phyloP scores from a whole-genome alignment of 371 early-diverging fungal species.

The Encephalitozoon hellem region DNA sequence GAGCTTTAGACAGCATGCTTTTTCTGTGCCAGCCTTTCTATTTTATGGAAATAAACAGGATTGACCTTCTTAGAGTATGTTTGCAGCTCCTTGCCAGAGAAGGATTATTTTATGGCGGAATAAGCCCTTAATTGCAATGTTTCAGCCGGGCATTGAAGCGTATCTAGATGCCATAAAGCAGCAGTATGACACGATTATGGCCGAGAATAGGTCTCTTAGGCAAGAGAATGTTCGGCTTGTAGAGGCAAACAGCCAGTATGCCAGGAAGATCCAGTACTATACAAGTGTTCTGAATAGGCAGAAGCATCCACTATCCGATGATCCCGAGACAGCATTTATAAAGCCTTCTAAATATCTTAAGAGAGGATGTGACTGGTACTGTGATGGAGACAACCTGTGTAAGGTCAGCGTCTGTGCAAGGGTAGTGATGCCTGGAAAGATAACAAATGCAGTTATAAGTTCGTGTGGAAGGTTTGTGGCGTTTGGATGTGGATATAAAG shows the following conservation, averaged over 20 bases:
- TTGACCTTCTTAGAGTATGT: not conserved
- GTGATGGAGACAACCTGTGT: not conserved
- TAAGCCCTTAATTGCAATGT: not conserved
- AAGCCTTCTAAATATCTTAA: not conserved
- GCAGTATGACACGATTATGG: slow-evolving; percentile 14
- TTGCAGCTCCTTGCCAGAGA: not conserved
- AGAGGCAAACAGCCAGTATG: slow-evolving; percentile 1
- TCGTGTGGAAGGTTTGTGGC: not conserved
- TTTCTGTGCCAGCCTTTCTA: not conserved
- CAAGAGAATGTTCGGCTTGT: slow-evolving; percentile 6
- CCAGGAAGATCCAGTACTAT: slow-evolving; percentile 1
- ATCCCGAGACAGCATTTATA: not conserved
- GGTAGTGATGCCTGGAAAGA: not conserved
- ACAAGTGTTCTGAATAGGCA: not conserved
- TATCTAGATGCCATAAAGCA: slow-evolving; percentile 33
- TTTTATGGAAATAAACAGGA: not conserved
- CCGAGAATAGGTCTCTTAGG: slow-evolving; percentile 17
- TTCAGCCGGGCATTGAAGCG: slow-evolving; percentile 25
- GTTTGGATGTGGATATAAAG: not conserved
- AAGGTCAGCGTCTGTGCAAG: not conserved
- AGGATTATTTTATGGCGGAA: not conserved
- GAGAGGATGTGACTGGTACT: not conserved
- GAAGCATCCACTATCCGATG: not conserved
- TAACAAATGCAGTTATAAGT: slow-evolving; percentile 3
- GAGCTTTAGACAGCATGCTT: not conserved